phyloP scores from a whole-genome alignment of 768 basidiomycete genomes.

The Tremella fuciformis region DNA sequence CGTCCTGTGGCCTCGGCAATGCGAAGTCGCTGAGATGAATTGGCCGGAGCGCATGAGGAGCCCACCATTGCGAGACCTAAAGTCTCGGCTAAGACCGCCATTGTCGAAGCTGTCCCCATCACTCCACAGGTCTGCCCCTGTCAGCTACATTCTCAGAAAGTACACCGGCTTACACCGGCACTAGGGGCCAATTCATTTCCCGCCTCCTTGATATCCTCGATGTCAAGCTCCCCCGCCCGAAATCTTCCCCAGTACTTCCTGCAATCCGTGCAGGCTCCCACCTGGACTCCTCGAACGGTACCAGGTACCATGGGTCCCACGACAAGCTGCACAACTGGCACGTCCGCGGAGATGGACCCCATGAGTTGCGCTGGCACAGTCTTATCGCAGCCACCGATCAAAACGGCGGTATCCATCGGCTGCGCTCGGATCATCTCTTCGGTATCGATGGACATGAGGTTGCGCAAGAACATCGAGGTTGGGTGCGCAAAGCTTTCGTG shows the following conservation, averaged over 20 bases:
- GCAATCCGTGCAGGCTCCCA: constrained; percentile 46
- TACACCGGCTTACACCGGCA: constrained; percentile 26
- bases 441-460: constrained; percentile 43
- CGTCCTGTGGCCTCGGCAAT: constrained; percentile 34
- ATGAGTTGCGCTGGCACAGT: constrained; percentile 47
- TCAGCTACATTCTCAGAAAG: background rate
- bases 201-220: constrained; percentile 36
- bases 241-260: constrained; percentile 37
- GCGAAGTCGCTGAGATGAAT: constrained; percentile 32
- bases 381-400: constrained; percentile 38
- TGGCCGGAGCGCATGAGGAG: constrained; percentile 37
- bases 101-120: constrained; percentile 45
- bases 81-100: constrained; percentile 44
- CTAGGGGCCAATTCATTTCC: constrained; percentile 38
- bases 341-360: constrained; percentile 40
- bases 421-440: constrained; percentile 46
- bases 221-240: constrained; percentile 38
- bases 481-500: constrained; percentile 41
- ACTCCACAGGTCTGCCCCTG: constrained; percentile 37
- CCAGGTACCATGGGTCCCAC: constrained; percentile 41
- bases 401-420: constrained; percentile 43
- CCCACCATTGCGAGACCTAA: constrained; percentile 40
- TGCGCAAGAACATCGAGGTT: constrained; percentile 40
- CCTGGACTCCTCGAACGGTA: constrained; percentile 28
- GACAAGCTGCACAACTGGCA: constrained; percentile 39